Conservation (phyloP, 768 basidiomycete genomes). For the Psilocybe azurescens region DNA sequence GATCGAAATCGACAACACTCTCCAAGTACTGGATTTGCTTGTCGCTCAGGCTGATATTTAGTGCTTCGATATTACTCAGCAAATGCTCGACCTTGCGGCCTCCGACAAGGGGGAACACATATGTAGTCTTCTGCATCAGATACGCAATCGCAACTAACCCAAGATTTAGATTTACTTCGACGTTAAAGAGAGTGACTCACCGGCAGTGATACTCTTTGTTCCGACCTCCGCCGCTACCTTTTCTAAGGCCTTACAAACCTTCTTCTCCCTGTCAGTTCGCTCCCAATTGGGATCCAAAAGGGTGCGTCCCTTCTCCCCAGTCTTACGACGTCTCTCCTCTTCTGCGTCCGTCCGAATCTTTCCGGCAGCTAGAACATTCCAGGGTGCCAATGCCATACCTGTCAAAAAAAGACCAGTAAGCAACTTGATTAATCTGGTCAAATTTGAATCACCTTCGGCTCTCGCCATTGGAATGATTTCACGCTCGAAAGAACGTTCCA, state of each 20-base stretch:
- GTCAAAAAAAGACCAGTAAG: neutral
- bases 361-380: constrained; percentile 38
- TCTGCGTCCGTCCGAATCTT: constrained; percentile 61
- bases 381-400: constrained; percentile 40
- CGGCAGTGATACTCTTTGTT: constrained; percentile 49
- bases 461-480: constrained; percentile 57
- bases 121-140: constrained; percentile 57
- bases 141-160: constrained; percentile 56
- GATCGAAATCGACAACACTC: constrained; percentile 44
- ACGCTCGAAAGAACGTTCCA: constrained; percentile 55
- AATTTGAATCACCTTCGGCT: constrained; percentile 38
- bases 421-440: neutral
- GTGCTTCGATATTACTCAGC: constrained; percentile 53
- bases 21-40: constrained; percentile 55
- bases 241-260: constrained; percentile 49
- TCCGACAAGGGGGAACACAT: constrained; percentile 58
- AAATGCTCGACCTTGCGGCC: constrained; percentile 60
- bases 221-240: constrained; percentile 57
- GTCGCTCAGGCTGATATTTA: constrained; percentile 48
- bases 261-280: constrained; percentile 48
- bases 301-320: constrained; percentile 46
- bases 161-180: neutral
- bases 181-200: constrained; percentile 26
- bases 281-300: constrained; percentile 42
- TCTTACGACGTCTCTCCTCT: constrained; percentile 29